Evolutionary conservation across 2,329 filamentous ascomycete species (phyloP), one percentile per base, ranked within the genome.

Genomic region (Neurospora sp.): DNA sequence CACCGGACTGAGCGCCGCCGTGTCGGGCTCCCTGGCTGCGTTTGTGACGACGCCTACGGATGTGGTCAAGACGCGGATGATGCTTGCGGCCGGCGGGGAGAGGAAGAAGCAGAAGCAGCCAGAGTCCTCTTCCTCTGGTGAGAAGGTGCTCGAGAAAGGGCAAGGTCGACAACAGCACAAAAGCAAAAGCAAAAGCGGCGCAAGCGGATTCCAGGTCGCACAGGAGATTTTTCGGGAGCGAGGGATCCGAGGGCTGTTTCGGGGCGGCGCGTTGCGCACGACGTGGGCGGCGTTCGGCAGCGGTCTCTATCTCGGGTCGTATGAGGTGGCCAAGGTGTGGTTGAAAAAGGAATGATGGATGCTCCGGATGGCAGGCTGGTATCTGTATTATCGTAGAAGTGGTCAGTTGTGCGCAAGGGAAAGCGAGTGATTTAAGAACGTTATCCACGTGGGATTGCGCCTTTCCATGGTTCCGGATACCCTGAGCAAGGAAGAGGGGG

Each of bases 51-150:
- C 93, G 67, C 94, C 94, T 0, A 88, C 93, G 69, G 94, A 97
- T 79, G 92, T 97, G 10, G 87, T 97, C 33, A 97, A 97, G 83
- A 97, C 93, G 73, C 83, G 92, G 67, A 91, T 97, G 80, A 97
- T 97, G 93, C 83, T 97, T 36, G 84, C 86, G 38, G 88, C 88
- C 1, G 83, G 65, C 1, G 83, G 67, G 6, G 43, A 33, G 28
- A 33, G 5, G 28, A 33, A 33, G 28, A 33, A 33, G 28, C 28
- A 33, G 37, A 46, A 23, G 1, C 15, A 38, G 65, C 69, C 69
- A 78, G 70, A 71, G 75, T 68, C 71, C 74, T 68, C 74, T 77
- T 68, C 71, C 73, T 68, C 74, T 77, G 70, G 77, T 67, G 12
- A 76, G 12, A 73, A 80, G 11, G 77, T 72, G 28, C 71, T 76